A percentile compares a stretch with the other conserved stretches of the same genome.
phyloP scores from a whole-genome alignment of 164 flowering plant genomes.

The Nymphaea thermarum region DNA sequence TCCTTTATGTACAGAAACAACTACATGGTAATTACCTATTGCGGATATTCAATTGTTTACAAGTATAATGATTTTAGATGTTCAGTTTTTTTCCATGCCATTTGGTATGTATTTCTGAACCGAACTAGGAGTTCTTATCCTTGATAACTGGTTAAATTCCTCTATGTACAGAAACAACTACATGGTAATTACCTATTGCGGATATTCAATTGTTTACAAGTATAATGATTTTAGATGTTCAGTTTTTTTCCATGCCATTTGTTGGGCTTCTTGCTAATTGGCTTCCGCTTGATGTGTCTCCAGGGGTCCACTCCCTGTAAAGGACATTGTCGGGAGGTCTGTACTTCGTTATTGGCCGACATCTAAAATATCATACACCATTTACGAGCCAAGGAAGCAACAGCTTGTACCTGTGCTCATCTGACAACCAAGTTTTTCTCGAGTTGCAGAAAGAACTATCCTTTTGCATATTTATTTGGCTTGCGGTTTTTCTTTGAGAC shows the following conservation, averaged over 20 bases:
- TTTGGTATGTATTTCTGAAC: background rate
- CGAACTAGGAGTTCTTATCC: background rate
- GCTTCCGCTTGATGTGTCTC: conserved; percentile 5
- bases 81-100: background rate
- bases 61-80: too few relatives aligned
- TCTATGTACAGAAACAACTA: background rate
- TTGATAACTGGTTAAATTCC: background rate
- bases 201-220: too few relatives aligned
- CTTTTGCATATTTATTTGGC: background rate
- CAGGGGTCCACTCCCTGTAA: conserved; percentile 96
- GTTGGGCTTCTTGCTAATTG: background rate
- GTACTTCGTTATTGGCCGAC: conserved; percentile 95
- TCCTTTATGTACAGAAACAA: background rate
- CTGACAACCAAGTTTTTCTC: background rate
- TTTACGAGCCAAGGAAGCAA: conserved; percentile 19
- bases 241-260: background rate
- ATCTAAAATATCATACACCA: conserved; percentile 39
- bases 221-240: too few relatives aligned
- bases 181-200: background rate
- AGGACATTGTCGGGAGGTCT: conserved; percentile 84
- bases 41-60: too few relatives aligned
- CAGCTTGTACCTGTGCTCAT: conserved; percentile 3
- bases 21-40: background rate
- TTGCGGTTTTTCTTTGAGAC: background rate
- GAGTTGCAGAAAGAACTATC: background rate